phyloP scores from a whole-genome alignment of 257 asterid genomes.

The Petrea volubilis region DNA sequence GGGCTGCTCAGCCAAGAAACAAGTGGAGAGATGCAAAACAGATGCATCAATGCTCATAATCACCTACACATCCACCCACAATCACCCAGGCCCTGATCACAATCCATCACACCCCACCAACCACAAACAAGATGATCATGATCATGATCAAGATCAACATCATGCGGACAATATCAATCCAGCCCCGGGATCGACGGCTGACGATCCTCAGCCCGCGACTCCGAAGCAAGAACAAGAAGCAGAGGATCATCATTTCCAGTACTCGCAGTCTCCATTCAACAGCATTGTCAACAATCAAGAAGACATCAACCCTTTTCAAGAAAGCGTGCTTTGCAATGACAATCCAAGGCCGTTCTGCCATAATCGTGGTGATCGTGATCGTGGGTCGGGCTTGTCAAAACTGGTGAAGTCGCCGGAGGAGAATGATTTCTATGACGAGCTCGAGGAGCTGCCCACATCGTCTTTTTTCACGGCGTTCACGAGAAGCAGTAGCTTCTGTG shows the following conservation, averaged over 20 bases:
- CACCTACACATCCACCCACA: constrained; percentile 73
- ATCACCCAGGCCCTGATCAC: constrained; percentile 51
- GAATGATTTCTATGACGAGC: constrained; percentile 71
- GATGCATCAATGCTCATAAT: constrained; percentile 68
- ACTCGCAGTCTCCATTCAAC: constrained; percentile 43
- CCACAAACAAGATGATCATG: constrained; percentile 3
- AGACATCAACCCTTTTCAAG: constrained; percentile 26
- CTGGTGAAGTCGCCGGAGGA: constrained; percentile 50
- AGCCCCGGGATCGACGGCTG: neutral
- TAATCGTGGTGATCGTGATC: too few relatives aligned
- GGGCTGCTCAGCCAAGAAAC: constrained; percentile 81
- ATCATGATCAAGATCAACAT: too few relatives aligned
- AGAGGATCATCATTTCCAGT: constrained; percentile 21
- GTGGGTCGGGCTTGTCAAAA: neutral
- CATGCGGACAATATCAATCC: neutral
- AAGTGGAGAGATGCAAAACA: constrained; percentile 71
- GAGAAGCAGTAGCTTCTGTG: constrained; percentile 40
- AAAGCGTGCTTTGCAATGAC: constrained; percentile 21
- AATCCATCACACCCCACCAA: constrained; percentile 11
- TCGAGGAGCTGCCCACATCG: constrained; percentile 71
- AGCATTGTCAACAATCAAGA: constrained; percentile 27
- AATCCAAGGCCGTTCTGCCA: constrained; percentile 20
- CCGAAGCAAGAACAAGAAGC: constrained; percentile 44
- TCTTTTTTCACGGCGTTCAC: constrained; percentile 51
- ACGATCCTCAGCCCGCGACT: constrained; percentile 14